Evolutionary conservation across 148 eudicot species (phyloP), one percentile per base, ranked within the genome.

Genomic region (Polygonum maritimum): DNA sequence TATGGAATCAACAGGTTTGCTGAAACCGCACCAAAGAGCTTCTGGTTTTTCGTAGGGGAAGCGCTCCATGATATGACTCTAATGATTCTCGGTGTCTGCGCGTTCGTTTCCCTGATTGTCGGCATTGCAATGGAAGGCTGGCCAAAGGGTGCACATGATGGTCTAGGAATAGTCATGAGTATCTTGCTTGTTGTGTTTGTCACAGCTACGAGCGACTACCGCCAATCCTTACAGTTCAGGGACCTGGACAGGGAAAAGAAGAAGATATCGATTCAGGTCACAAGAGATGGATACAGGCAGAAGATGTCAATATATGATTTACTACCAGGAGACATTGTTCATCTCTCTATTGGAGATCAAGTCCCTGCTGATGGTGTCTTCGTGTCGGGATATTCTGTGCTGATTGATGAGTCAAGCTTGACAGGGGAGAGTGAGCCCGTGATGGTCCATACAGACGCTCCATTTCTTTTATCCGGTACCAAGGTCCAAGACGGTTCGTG

Each of bases 281-380:
- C 94, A 0, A 92, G 98, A 80, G 87, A 87, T 51, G 98, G 97
- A 10, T 89, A 82, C 73, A 78, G 97, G 77, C 91, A 90, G 78
- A 94, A 92, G 80, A 82, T 90, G 92, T 94, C 97, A 51, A 90
- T 94, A 71, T 90, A 94, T 75, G 89, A 88, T 26, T 83, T 94
- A n/a, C 83, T 94, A 48, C 87, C 98, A 45, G 98, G 98, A 47
- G 98, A 94, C 79, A 92, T 94, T 77, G 97, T 94, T 14, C 96
- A 90, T 83, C 91, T 94, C 55, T 82, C 97, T 22, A 90, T 94
- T 14, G 98, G 98, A n/a, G 98, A 94, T 74, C 98, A 90, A 82
- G 98, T 94, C 73, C 97, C 98, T 41, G 98, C 98, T 3, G 98
- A 94, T 82, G 98, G 98, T 33, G 92, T 94, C 51, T 92, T 94